Base-by-base conservation (phyloP, 352 stramenopile species). In the Aphanomyces invadans region DNA sequence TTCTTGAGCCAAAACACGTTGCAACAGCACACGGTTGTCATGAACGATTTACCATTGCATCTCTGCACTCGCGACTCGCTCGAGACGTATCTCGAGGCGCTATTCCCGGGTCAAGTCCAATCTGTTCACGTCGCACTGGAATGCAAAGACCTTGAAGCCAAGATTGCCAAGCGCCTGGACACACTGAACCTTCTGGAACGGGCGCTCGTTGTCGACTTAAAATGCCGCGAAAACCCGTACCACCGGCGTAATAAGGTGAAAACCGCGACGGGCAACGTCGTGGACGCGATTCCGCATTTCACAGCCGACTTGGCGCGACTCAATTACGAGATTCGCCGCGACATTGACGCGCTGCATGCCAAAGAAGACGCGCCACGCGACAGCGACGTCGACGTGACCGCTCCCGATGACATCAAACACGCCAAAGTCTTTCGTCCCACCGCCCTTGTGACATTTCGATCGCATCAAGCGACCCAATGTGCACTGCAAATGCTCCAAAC, bases 371-470 rank as follows among this genome's bases (percentile, higher is more conserved):
- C 17, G 38, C 7, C 56, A 11, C 4, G 17, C 46, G 69, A 69
- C 11, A 70, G 82, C 57, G 72, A 78, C 62, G 76, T 75, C 51
- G 72, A 73, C 28, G 29, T 45, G 23, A 69, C 73, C 15, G 60
- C 36, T 42, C 7, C 36, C 7, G n/a, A n/a, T 15, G 15, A 42
- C 36, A 78, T n/a, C 68, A 72, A 31, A 76, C 57, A 19, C 61
- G n/a, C 78, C 1, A 76, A 74, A 7, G 87, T 89, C 60, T 91
- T 93, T 83, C 82, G 83, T 4, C 62, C 70, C 11, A 79, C 81
- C 1, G 85, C 81, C 2, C 91, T 93, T 52, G 85, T 93, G 42
- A 93, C 82, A 1, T 93, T 93, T 74, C 86, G 80, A 44, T 89
- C 71, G 36, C 68, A 91, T 3, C 81, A 87, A 45, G 82, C 73